Conservation (phyloP, 805 yeast genomes). For the Suhomyces tanzawaensis region DNA sequence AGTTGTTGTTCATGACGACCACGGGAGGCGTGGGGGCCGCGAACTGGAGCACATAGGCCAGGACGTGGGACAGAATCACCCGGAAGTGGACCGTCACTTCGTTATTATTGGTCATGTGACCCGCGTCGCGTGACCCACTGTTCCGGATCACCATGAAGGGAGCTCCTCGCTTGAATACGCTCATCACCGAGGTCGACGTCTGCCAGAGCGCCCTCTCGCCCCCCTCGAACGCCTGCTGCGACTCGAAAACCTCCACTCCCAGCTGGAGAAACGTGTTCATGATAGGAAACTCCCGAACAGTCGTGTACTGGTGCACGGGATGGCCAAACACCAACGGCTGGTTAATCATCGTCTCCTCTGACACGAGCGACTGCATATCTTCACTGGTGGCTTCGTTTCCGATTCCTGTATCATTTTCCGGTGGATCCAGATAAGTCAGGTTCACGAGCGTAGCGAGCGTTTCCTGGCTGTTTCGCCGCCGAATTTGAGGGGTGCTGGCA, state of each 20-base stretch:
- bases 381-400: background rate
- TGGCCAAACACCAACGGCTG: conserved; percentile 15
- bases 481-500: background rate
- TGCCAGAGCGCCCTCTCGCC: conserved; percentile 5
- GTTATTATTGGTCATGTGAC: background rate
- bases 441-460: conserved; percentile 9
- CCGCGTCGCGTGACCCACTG: background rate
- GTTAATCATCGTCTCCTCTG: conserved; percentile 20
- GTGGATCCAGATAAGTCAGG: background rate
- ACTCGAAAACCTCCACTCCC: conserved; percentile 17
- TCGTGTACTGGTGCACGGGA: conserved; percentile 10
- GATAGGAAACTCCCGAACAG: conserved; percentile 15
- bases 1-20: conserved; percentile 26
- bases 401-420: too few relatives aligned
- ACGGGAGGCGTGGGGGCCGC: conserved; percentile 14
- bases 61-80: conserved; percentile 24
- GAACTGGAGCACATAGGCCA: conserved; percentile 25
- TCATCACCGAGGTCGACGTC: conserved; percentile 20
- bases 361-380: conserved; percentile 10
- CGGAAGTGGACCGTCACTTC: conserved; percentile 29
- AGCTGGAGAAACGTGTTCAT: conserved; percentile 19
- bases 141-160: conserved; percentile 27
- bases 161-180: conserved; percentile 27
- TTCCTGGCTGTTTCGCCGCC: conserved; percentile 8
- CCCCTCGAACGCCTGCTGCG: conserved; percentile 4